phyloP scores from a whole-genome alignment of 345 rosid species.

The Salix arbutifolia region DNA sequence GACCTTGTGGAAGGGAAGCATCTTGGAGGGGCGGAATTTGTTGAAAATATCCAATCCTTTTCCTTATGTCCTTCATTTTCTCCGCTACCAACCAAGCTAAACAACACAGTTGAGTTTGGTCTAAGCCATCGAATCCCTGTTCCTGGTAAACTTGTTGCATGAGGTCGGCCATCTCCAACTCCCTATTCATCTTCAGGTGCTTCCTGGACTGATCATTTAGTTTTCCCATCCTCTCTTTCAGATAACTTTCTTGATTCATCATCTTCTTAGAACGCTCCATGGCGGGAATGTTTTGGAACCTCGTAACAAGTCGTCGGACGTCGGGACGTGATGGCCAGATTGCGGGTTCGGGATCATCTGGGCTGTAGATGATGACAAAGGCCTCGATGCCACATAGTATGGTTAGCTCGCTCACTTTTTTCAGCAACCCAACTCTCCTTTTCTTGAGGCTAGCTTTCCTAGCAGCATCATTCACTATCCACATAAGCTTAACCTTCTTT shows the following conservation, averaged over 20 bases:
- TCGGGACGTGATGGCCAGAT: slow-evolving; percentile 31
- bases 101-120: neutral
- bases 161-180: slow-evolving; percentile 10
- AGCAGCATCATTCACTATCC: slow-evolving; percentile 33
- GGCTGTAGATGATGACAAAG: slow-evolving; percentile 33
- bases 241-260: slow-evolving; percentile 33
- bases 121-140: slow-evolving; percentile 3
- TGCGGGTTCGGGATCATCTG: slow-evolving; percentile 32
- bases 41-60: slow-evolving; percentile 9
- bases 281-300: slow-evolving; percentile 24
- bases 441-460: slow-evolving; percentile 47
- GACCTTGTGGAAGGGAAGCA: neutral
- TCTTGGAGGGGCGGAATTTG: slow-evolving; percentile 6
- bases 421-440: slow-evolving; percentile 37
- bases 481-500: slow-evolving; percentile 41
- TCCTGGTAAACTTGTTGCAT: slow-evolving; percentile 21
- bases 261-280: slow-evolving; percentile 27
- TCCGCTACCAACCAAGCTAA: slow-evolving; percentile 26
- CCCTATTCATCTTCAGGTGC: slow-evolving; percentile 14
- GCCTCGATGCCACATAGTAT: slow-evolving; percentile 38
- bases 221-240: slow-evolving; percentile 23
- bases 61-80: slow-evolving; percentile 18
- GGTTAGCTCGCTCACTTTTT: slow-evolving; percentile 44
- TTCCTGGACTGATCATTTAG: slow-evolving; percentile 18
- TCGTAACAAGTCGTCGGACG: slow-evolving; percentile 12